Evolutionary conservation across 345 rosid species (phyloP).

Genomic region (Camelina hispida): DNA sequence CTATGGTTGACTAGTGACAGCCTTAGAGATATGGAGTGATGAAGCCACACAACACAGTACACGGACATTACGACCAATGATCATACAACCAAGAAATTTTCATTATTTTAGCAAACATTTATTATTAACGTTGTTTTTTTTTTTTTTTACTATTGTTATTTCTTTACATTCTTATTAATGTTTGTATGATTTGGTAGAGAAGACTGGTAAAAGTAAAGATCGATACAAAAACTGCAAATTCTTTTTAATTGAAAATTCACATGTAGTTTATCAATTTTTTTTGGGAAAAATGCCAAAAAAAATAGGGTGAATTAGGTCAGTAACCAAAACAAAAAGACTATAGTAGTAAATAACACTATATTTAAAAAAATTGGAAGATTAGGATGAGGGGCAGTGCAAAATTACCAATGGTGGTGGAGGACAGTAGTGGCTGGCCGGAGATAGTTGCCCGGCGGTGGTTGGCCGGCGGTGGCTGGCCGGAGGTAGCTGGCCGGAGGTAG

Average conservation of each 20-base stretch:
- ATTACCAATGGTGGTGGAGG: too few relatives aligned
- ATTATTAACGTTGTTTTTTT: slow-evolving; percentile 47
- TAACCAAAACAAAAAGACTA: too few relatives aligned
- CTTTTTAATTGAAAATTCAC: background rate
- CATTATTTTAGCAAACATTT: slow-evolving; percentile 27
- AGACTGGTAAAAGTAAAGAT: background rate
- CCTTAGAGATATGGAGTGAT: slow-evolving; percentile 60
- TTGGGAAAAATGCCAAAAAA: too few relatives aligned
- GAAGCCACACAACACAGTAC: background rate
- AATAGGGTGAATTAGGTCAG: too few relatives aligned
- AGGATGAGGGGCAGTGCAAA: too few relatives aligned
- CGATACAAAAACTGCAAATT: slow-evolving; percentile 16
- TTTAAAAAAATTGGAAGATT: too few relatives aligned
- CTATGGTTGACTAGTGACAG: slow-evolving; percentile 79
- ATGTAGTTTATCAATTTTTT: background rate
- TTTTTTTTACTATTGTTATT: slow-evolving; percentile 21
- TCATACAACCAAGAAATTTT: slow-evolving; percentile 41
- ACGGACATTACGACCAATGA: background rate
- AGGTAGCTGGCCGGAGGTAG: too few relatives aligned
- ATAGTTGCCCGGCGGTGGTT: too few relatives aligned
- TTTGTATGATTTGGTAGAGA: slow-evolving; percentile 49
- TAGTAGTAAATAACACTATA: too few relatives aligned
- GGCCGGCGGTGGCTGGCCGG: too few relatives aligned
- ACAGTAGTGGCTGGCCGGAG: too few relatives aligned
- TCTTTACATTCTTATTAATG: slow-evolving; percentile 29